Evolutionary conservation across 345 rosid species (phyloP).

Genomic region (Balakata baccata): DNA sequence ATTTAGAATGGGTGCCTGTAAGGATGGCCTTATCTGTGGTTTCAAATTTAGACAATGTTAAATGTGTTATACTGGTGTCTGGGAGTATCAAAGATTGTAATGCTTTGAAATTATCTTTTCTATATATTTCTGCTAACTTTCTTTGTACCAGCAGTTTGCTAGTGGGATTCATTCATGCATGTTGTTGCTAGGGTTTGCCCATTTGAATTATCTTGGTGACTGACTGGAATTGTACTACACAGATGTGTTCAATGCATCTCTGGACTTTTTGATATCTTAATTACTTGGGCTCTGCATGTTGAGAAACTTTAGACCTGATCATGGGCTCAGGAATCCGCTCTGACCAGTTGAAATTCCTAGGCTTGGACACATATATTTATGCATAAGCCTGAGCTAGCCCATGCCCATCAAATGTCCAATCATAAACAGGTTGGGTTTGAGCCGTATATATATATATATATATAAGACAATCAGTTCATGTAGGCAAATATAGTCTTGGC

Average conservation of each 20-base stretch:
- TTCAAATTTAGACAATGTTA: not conserved
- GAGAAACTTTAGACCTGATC: too few species aligned
- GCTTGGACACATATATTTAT: too few species aligned
- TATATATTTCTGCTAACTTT: not conserved
- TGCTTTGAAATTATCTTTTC: not conserved
- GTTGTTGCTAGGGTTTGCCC: not conserved
- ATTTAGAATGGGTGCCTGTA: not conserved
- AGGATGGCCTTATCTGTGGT: not conserved
- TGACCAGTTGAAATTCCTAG: too few species aligned
- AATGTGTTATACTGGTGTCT: not conserved
- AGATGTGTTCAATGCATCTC: not conserved
- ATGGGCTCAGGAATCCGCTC: too few species aligned
- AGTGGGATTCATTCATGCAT: too few species aligned
- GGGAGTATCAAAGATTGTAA: not conserved
- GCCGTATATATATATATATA: too few species aligned
- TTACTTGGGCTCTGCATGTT: not conserved
- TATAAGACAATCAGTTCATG: too few species aligned
- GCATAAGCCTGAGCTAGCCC: too few species aligned
- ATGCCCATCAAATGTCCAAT: too few species aligned
- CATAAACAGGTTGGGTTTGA: too few species aligned
- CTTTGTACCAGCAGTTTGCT: too few species aligned
- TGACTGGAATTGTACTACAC: not conserved
- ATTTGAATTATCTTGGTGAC: not conserved
- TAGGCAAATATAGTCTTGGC: too few species aligned
- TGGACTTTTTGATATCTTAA: not conserved